Evolutionary conservation across 768 basidiomycete genomes (phyloP), one percentile per base, ranked within the genome.

Genomic region (Cubamyces lactineus): DNA sequence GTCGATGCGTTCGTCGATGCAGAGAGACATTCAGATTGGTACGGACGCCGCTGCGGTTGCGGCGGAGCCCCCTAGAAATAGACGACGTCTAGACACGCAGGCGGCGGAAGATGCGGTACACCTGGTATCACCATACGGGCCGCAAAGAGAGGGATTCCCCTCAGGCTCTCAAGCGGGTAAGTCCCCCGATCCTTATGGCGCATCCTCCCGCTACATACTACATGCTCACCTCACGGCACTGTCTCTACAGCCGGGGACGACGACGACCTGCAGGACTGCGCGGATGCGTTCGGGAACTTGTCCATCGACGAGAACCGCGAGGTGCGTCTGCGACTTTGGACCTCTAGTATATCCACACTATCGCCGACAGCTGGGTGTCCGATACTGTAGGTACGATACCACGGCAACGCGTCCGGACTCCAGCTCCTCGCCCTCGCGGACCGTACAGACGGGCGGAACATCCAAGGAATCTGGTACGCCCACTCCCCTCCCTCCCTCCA

Each of bases 221-320:
- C 28, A 7, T 28, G 34, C 34, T 5, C 1, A 34, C 9, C 5
- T 34, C 34, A 34, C 34, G 1, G 4, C 5, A 9, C 9, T 1
- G 34, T 34, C 9, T 38, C n/a, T 11, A 43, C 55, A 66, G 72
- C 67, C n/a, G 55, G 62, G 21, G 65, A 60, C 0, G 61, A 63
- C 9, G 65, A 61, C 0, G 67, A 65, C n/a, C n/a, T 63, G 30
- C 81, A 80, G 49, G 74, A 82, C 0, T 72, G 80, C 16, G 59
- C 63, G 17, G 86, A 88, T 67, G 82, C 82, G 21, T 78, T 92
- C 60, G 88, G 90, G 17, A 84, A 87, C 64, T 69, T 92, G 41
- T 91, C 90, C 12, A 76, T 92, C 45, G 88, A 91, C 65, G 90
- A 91, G 71, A 85, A 91, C 68, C 83, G 82, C 68, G 89, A 92